Evolutionary conservation across 495 filamentous ascomycete species (phyloP), one percentile per base, ranked within the genome.

Genomic region (Poronia punctata): DNA sequence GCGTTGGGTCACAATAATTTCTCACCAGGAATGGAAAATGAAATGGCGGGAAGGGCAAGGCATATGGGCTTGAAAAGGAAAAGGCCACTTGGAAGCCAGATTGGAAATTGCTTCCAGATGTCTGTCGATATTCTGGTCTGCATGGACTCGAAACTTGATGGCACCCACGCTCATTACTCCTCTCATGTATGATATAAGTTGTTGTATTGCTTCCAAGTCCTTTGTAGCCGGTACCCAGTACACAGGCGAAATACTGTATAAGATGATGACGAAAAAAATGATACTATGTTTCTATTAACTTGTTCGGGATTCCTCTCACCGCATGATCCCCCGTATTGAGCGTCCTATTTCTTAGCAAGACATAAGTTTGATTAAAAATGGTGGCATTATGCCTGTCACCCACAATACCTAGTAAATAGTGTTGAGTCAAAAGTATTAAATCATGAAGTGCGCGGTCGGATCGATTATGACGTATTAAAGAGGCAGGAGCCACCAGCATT

Each of bases 101-200:
- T 45, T 43, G 31, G 22, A 25, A 36, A 25, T 37, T 32, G 40
- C 31, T 31, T 14, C 14, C 23, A 22, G 35, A 26, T 7, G 36
- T 15, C 30, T 27, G 9, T 18, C 28, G 35, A 52, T 35, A 21
- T 41, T 24, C 20, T 28, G 33, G 11, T 23, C 17, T 15, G 35
- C 12, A 21, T 35, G 28, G 33, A 38, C 31, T 30, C 45, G 24
- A 35, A 27, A 22, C 23, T 43, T n/a, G n/a, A 41, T 41, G 42
- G 38, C 43, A 38, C 44, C 28, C 31, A 35, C 47, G 17, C 38
- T 52, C 49, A 49, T 52, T 54, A 57, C 51, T 57, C 54, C 54
- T 46, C 54, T 54, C 48, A 49, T 52, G 54, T 54, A 51, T 32
- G 32, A 45, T 45, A 49, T 30, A n/a, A n/a, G n/a, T n/a, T n/a